Conservation (phyloP, 495 filamentous ascomycete genomes). For the Tirmania nivea region DNA sequence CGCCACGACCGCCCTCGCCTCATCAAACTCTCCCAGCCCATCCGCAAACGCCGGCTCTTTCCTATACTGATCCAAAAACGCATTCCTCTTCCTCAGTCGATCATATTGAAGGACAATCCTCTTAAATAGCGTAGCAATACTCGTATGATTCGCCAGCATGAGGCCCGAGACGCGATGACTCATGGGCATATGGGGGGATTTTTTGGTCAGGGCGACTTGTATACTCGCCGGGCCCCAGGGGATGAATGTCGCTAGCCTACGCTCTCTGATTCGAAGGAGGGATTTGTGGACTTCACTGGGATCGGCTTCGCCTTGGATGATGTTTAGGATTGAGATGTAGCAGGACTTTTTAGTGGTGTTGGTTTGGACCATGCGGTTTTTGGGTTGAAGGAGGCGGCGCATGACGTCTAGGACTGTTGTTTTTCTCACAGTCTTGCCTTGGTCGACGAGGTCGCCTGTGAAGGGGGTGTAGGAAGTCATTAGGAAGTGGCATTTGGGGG, state of each 20-base stretch:
- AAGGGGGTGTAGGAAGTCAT: constrained; percentile 98
- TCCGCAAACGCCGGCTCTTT: constrained; percentile 80
- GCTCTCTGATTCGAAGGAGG: constrained; percentile 82
- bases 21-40: constrained; percentile 84
- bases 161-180: constrained; percentile 86
- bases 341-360: constrained; percentile 89
- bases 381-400: constrained; percentile 83
- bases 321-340: constrained; percentile 96
- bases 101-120: constrained; percentile 79
- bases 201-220: constrained; percentile 89
- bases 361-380: constrained; percentile 97
- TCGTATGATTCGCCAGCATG: constrained; percentile 96
- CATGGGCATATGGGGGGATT: constrained; percentile 77
- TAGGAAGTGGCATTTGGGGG: constrained; percentile 88
- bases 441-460: constrained; percentile 81
- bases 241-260: constrained; percentile 84
- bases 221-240: constrained; percentile 98
- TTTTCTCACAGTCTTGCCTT: constrained; percentile 91
- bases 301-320: constrained; percentile 95
- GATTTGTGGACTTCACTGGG: constrained; percentile 96
- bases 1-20: constrained; percentile 67
- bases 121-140: constrained; percentile 90
- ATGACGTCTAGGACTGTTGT: constrained; percentile 96
- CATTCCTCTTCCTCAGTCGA: constrained; percentile 80
- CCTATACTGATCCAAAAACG: constrained; percentile 88